Conservation (phyloP, 2,329 filamentous ascomycete species). For the Botrytis fabae region DNA sequence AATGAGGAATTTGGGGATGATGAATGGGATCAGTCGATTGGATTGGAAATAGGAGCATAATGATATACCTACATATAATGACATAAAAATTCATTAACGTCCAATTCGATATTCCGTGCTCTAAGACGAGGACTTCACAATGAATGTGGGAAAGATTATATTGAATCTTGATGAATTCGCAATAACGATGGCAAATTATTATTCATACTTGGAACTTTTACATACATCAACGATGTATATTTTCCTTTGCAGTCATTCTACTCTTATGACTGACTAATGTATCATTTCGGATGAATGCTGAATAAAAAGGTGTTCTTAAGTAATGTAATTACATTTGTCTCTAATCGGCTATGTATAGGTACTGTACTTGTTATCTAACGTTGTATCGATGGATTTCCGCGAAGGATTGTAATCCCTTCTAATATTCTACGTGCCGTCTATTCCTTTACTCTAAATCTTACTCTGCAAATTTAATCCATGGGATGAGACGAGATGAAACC, state of each 20-base stretch:
- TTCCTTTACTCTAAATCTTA: conserved; percentile 5
- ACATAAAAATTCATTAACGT: neutral
- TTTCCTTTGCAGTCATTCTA: neutral
- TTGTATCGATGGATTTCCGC: conserved; percentile 5
- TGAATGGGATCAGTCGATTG: neutral
- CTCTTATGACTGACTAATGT: neutral
- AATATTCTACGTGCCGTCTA: neutral
- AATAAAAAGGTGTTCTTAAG: no score
- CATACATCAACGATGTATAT: neutral
- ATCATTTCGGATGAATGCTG: neutral
- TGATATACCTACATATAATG: neutral
- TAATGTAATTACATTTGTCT: neutral
- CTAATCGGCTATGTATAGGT: neutral
- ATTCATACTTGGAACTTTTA: neutral
- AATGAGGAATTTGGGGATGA: neutral
- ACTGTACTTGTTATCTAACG: neutral
- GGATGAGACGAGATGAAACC: conserved; percentile 16
- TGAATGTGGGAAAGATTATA: neutral
- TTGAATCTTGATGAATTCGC: neutral
- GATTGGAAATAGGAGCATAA: neutral
- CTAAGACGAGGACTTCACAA: neutral
- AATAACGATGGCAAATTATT: neutral
- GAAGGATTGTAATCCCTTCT: neutral
- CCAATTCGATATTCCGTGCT: neutral
- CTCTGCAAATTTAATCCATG: neutral